Evolutionary conservation across 257 asterid genomes (phyloP).

Genomic region (Penstemon barbatus): DNA sequence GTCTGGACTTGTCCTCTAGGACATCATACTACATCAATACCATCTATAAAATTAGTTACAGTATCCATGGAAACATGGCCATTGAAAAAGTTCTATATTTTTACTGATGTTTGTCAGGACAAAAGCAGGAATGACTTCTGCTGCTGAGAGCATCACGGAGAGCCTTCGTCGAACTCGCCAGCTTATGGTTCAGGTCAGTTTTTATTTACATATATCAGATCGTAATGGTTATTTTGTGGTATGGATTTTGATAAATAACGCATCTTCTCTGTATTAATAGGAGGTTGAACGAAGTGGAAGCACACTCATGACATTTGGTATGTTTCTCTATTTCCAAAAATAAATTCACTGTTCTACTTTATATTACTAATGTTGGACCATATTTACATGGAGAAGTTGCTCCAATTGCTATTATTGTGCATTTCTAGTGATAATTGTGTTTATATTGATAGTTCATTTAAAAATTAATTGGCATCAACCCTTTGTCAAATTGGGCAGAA

Average conservation of each 20-base stretch:
- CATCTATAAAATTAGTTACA: neutral
- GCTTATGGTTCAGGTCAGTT: slow-evolving; percentile 92
- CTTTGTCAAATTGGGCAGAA: slow-evolving; percentile 2
- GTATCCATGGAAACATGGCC: slow-evolving; percentile 11
- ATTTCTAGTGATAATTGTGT: neutral
- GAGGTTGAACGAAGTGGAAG: slow-evolving; percentile 90
- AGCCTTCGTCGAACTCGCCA: slow-evolving; percentile 95
- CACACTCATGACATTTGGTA: slow-evolving; percentile 91
- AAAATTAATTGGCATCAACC: neutral
- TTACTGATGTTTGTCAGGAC: slow-evolving; percentile 55
- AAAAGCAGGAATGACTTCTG: slow-evolving; percentile 95
- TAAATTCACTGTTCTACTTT: neutral
- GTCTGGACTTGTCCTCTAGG: neutral
- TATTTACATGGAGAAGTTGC: neutral
- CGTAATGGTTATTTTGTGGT: slow-evolving; percentile 3
- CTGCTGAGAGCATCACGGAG: slow-evolving; percentile 95
- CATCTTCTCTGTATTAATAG: slow-evolving; percentile 37
- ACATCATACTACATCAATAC: slow-evolving; percentile 4
- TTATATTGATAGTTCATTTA: neutral
- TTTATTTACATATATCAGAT: neutral
- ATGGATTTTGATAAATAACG: slow-evolving; percentile 19
- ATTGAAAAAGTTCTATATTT: slow-evolving; percentile 1
- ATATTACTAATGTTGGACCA: neutral
- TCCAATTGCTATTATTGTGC: neutral
- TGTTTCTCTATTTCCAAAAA: slow-evolving; percentile 18